Percentiles rank a stretch among this genome's conserved stretches.
Conservation (phyloP, 108 stramenopile genomes). For the Pseudonitzschia multiseries region DNA sequence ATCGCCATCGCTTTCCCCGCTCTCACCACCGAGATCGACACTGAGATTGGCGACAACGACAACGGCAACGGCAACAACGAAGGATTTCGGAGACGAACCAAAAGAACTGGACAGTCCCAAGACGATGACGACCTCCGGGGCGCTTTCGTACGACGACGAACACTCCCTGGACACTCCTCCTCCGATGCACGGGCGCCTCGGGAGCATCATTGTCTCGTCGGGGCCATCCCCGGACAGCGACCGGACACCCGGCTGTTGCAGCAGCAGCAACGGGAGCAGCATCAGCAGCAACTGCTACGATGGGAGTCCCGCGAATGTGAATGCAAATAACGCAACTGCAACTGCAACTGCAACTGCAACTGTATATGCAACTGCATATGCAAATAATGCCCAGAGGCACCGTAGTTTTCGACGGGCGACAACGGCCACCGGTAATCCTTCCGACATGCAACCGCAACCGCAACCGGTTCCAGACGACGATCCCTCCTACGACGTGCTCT, state of each 20-base stretch:
- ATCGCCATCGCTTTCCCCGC: too few species aligned
- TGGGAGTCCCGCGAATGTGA: not conserved
- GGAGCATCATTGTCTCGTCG: constrained; percentile 1
- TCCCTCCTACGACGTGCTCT: constrained; percentile 2
- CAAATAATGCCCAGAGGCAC: too few species aligned
- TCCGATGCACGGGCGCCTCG: not conserved
- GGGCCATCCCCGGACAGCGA: not conserved
- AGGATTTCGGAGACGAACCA: not conserved
- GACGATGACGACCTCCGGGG: not conserved
- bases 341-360: too few species aligned
- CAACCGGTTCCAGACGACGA: not conserved
- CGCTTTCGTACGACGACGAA: constrained; percentile 2
- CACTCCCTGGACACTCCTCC: not conserved
- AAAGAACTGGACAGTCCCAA: not conserved
- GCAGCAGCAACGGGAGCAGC: not conserved
- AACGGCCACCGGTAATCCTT: too few species aligned
- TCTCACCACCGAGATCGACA: too few species aligned
- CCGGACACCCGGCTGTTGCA: not conserved
- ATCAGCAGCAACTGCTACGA: not conserved
- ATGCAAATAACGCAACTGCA: too few species aligned
- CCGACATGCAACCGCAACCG: not conserved
- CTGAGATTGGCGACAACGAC: not conserved
- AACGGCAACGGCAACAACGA: not conserved
- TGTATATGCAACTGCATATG: too few species aligned
- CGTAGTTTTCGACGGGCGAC: not conserved